phyloP scores from a whole-genome alignment of 75 land plant genomes.

The Sequoiadendron giganteum region DNA sequence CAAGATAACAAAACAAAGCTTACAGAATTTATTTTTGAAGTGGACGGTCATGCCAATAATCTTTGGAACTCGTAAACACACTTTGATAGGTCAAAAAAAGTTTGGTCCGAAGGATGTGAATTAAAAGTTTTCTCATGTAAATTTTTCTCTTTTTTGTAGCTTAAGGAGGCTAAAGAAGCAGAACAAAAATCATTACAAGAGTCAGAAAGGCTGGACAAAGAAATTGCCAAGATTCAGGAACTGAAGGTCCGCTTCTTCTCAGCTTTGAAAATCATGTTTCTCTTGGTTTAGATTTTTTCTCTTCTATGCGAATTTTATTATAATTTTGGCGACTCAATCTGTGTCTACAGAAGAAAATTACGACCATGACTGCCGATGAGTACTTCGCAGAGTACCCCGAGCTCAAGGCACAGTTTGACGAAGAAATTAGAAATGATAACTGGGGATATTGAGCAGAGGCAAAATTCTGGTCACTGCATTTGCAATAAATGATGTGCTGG shows the following conservation, averaged over 20 bases:
- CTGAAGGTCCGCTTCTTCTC: conserved; percentile 48
- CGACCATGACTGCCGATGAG: conserved; percentile 85
- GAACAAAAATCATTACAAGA: conserved; percentile 52
- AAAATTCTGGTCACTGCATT: not conserved
- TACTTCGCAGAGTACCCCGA: conserved; percentile 87
- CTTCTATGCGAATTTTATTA: not conserved
- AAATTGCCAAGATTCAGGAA: conserved; percentile 65
- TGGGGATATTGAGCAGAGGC: conserved; percentile 66
- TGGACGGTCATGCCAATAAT: not conserved
- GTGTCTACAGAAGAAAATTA: conserved; percentile 52
- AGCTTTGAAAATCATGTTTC: not conserved
- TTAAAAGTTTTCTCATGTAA: not conserved
- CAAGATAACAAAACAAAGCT: not conserved
- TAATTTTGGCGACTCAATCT: not conserved
- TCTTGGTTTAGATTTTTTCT: not conserved
- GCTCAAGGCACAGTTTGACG: conserved; percentile 75
- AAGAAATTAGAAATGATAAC: conserved; percentile 78
- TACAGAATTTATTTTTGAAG: not conserved
- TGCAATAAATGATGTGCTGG: conserved; percentile 6
- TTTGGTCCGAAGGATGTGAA: not conserved
- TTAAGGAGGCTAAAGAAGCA: conserved; percentile 61
- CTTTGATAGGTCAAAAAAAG: not conserved
- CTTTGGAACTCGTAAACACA: not conserved
- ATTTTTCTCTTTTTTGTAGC: conserved; percentile 15
- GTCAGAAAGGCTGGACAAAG: conserved; percentile 65